Base-by-base conservation (phyloP, 805 yeast genomes). In the Hanseniaspora clermontiae region DNA sequence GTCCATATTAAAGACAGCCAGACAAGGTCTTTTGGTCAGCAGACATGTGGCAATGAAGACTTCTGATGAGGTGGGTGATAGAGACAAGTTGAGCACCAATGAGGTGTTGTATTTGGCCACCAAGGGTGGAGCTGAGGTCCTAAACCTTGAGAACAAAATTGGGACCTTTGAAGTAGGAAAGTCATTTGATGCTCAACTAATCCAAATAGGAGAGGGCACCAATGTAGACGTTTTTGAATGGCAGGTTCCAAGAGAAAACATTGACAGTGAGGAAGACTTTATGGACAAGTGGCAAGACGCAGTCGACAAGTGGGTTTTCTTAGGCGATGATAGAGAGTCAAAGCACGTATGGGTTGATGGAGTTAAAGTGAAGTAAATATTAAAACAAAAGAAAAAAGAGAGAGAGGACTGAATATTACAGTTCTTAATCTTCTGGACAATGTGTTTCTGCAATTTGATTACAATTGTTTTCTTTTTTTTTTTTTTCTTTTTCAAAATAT, bases 271-370 rank as follows among this genome's bases (percentile, higher is more conserved):
- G 24, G 62, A 60, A 38, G 59, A 59, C 10, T 70, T 65, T 43
- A 74, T 72, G 74, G 61, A 62, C 17, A 76, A 74, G 59, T 73
- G 82, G 66, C 72, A 72, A 32, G 79, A 84, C 64, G 64, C 87
- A 55, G 67, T 89, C 3, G 86, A 86, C 59, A 89, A 88, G 68
- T 93, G 98, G 98, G 72, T 91, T 9, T 93, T 88, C 67, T 78
- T 81, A 58, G 97, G 97, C 19, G 98, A 93, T 69, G 97, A 93
- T 67, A 77, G 97, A 65, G 93, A 93, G 66, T 81, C 91, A 37
- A 64, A 71, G 6, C 74, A 74, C 55, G 96, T 91, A 15, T 93
- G 87, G 85, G 90, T 90, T 43, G 80, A 82, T 64, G 97, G 97
- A 10, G 69, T 77, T 60, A 64, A 70, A 55, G 91, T 86, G 29